Percentiles rank a stretch among this genome's conserved stretches.
These are phyloP conservation scores for Eutrema yunnanense DNA, from an alignment of 345 rosid species.

Conservation along the genomic window DNA sequence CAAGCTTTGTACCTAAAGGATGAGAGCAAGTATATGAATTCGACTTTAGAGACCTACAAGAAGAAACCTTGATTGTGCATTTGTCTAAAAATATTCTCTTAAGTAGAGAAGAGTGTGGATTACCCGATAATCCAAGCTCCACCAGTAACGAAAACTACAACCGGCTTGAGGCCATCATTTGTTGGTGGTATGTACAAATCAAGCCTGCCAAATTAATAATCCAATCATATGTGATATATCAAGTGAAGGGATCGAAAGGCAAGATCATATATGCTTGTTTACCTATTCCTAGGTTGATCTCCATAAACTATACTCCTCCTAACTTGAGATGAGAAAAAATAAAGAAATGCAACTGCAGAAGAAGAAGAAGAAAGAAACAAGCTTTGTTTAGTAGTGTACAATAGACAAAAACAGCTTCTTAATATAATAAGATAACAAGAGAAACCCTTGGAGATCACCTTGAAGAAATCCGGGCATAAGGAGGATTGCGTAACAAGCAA, in stretches of 20 bases:
- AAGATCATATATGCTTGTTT: background rate
- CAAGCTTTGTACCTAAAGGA: conserved; percentile 87
- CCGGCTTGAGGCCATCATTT: conserved; percentile 68
- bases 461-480: conserved; percentile 93
- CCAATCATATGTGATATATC: background rate
- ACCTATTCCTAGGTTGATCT: conserved; percentile 97
- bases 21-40: background rate
- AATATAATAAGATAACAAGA: background rate
- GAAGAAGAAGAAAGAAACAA: background rate
- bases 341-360: conserved; percentile 79
- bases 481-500: conserved; percentile 73
- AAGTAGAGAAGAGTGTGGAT: conserved; percentile 4
- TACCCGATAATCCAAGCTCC: conserved; percentile 99
- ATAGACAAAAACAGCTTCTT: background rate
- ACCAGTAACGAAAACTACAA: conserved; percentile 89
- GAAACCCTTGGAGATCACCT: conserved; percentile 36
- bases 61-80: too few species aligned
- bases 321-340: conserved; percentile 75
- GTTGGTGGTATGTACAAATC: conserved; percentile 76
- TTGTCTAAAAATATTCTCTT: too few species aligned
- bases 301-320: conserved; percentile 78
- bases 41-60: background rate
- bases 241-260: background rate
- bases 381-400: background rate
- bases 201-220: conserved; percentile 41